Base-by-base conservation (phyloP, 1,284 basidiomycete species). In the Moesziomyces aphidis region DNA sequence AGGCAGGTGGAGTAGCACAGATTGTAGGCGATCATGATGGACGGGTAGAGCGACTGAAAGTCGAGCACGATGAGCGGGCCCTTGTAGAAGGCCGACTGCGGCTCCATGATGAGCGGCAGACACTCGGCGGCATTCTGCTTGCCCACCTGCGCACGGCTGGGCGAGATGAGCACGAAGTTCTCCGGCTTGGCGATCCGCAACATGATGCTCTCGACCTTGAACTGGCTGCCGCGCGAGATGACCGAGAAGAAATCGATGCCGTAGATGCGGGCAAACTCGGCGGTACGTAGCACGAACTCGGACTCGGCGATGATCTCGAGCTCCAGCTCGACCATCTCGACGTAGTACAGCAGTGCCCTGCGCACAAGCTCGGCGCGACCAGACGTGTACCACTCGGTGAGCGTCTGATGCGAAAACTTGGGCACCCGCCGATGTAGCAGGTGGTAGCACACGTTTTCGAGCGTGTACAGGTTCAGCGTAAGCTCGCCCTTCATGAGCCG, bases 141-240 rank as follows among this genome's bases (percentile, higher is more conserved):
- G n/a, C 73, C 80, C 9, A 84, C 82, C 52, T 84, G 83, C 21
- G 72, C 63, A 19, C 77, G 61, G 52, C 53, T 80, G 4, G 83
- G 83, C 39, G 81, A 80, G 21, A 77, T 78, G 17, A 84, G 70
- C n/a, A 84, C 63, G 45, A 78, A 83, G 49, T 89, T 93, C 83
- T 98, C 96, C 0, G 95, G 95, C 86, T 99, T 99, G n/a, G 94
- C 93, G 53, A 99, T 94, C 24, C 95, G 90, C 85, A 97, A 94
- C 91, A 99, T 92, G 86, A 99, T 96, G 0, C 94, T 95, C 86
- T 99, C 96, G 22, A 99, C 96, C 86, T 98, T 98, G 88, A 94
- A 98, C 79, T 99, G 96, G 3, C 94, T 96, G 1, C 96, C 96
- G 34, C 97, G 90, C 73, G 90, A 94, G 63, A 97, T 90, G 47